Conservation (phyloP, 2,329 filamentous ascomycete genomes). For the Fusarium sp. region DNA sequence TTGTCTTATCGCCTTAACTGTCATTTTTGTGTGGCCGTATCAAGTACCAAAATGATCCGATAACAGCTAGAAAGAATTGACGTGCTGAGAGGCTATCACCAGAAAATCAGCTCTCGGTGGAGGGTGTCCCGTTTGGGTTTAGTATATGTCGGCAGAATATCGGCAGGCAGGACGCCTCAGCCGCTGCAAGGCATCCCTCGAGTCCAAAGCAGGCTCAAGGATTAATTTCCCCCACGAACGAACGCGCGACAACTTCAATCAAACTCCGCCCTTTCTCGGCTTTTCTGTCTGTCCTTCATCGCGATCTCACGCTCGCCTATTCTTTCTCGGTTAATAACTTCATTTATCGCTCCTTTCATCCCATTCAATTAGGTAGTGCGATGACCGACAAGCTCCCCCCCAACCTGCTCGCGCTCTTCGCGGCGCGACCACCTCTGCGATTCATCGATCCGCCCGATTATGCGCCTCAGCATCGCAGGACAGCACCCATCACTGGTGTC, state of each 20-base stretch:
- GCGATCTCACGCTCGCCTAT: conserved; percentile 15
- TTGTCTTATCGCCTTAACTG: conserved; percentile 61
- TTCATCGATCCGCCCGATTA: conserved; percentile 86
- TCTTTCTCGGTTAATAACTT: conserved; percentile 8
- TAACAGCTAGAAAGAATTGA: conserved; percentile 32
- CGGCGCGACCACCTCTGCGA: conserved; percentile 88
- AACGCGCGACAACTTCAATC: conserved; percentile 34
- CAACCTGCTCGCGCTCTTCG: conserved; percentile 92
- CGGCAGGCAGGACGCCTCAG: conserved; percentile 28
- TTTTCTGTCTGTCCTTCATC: conserved; percentile 13
- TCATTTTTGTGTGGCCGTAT: conserved; percentile 56
- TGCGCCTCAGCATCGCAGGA: conserved; percentile 82
- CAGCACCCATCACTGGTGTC: conserved; percentile 75
- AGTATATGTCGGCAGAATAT: conserved; percentile 34
- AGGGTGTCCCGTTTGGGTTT: conserved; percentile 34
- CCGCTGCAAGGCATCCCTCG: conserved; percentile 16
- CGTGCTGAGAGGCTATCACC: conserved; percentile 25
- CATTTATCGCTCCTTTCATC: background rate
- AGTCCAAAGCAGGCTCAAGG: conserved; percentile 7
- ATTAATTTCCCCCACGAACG: conserved; percentile 39
- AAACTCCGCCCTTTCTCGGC: conserved; percentile 7
- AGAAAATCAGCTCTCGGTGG: conserved; percentile 38
- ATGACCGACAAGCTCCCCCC: conserved; percentile 98
- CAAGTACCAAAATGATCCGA: conserved; percentile 42
- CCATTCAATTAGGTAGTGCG: conserved; percentile 37